phyloP scores from a whole-genome alignment of 2,329 filamentous ascomycete species.

The Fusarium sp. region DNA sequence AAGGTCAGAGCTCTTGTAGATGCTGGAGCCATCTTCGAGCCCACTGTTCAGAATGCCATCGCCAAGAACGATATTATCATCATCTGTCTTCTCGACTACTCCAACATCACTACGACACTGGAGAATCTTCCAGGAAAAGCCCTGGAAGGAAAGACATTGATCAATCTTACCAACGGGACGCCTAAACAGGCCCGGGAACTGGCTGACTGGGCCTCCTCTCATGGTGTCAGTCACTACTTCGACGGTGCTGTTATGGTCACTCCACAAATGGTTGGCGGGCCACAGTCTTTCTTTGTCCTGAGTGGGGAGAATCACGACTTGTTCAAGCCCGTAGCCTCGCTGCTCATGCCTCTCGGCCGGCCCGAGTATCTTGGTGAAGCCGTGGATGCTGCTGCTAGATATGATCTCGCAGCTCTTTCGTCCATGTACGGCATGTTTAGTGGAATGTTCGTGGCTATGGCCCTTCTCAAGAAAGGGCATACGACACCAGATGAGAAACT shows the following conservation, averaged over 20 bases:
- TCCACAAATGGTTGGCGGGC: not conserved
- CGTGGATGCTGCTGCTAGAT: constrained; percentile 7
- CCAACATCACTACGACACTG: not conserved
- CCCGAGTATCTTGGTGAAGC: not conserved
- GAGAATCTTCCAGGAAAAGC: not conserved
- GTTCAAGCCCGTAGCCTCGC: not conserved
- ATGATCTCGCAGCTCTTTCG: constrained; percentile 15
- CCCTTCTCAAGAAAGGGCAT: not conserved
- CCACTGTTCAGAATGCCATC: not conserved
- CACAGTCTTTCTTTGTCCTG: not conserved
- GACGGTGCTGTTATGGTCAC: constrained; percentile 1
- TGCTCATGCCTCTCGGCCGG: not conserved
- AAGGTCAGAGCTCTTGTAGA: not conserved
- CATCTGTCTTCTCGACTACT: constrained; percentile 5
- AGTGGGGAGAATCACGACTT: not conserved
- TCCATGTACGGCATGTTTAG: constrained; percentile 17
- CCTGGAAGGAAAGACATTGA: not conserved
- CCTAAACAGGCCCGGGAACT: not conserved
- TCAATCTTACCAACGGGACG: not conserved
- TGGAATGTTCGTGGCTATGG: constrained; percentile 10
- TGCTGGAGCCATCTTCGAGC: not conserved
- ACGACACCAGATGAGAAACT: not conserved
- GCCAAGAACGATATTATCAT: not conserved
- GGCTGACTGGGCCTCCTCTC: not conserved
- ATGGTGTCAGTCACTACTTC: not conserved